Base-by-base conservation (phyloP, 2,329 filamentous ascomycete species). In the Sordariomycetes sp. region DNA sequence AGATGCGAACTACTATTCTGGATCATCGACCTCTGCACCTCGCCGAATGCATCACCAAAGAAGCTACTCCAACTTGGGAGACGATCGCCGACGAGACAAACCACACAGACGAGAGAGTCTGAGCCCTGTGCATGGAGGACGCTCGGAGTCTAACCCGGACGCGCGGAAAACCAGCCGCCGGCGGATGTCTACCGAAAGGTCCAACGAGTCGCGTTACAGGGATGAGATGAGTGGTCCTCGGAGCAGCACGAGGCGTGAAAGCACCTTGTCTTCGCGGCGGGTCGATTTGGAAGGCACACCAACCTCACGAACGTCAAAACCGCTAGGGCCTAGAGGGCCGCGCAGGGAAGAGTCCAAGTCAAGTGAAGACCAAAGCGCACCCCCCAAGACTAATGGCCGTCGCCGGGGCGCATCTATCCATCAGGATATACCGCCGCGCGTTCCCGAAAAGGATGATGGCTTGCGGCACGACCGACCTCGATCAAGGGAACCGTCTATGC, bases 1-100 rank as follows among this genome's bases (percentile, higher is more conserved):
- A 3, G 65, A 70, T 25, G 59, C 63, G 34, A 45, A 51, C 1
- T 67, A 68, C 33, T 56, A 59, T 38, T 46, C 50, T 35, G 42
- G 38, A 6, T 26, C 33, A 14, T 34, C 34, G 4, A 23, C 26
- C 26, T 21, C 35, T 30, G 8, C 14, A 15, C 24, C 28, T 10
- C 33, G 31, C 16, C 34, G 32, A 18, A 31, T 34, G 11, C 23
- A 15, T 10, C 26, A 38, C 21, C 55, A 52, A 21, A 55, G 48
- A 41, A 54, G 42, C 34, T 53, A 47, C 25, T 44, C 44, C 37
- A 53, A 42, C 31, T 49, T 48, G 25, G 49, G 38, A 29, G 46
- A 43, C 30, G 52, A 54, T 12, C 43, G 49, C 28, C 42, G 27
- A 14, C 19, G 34, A 2, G 30, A 38, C 16, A 33, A 25, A 19